These are phyloP conservation scores for Scheffersomyces stipitis DNA, from an alignment of 805 yeast genomes.

Conservation along the genomic window DNA sequence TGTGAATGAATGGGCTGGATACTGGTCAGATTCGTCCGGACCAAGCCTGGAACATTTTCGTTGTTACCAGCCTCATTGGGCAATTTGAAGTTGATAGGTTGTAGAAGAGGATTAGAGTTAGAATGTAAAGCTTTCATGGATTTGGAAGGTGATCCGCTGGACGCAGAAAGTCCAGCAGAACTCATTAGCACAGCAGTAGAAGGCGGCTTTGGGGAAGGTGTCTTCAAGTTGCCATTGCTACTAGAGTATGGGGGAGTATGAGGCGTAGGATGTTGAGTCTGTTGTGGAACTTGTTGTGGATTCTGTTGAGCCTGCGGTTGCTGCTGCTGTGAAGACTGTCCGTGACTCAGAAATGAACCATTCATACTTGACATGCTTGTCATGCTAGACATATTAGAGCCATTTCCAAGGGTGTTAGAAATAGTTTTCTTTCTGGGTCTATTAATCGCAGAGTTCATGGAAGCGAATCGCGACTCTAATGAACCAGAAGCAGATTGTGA, in stretches of 20 bases:
- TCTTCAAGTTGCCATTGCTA: constrained; percentile 25
- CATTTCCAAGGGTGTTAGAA: constrained; percentile 31
- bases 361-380: constrained; percentile 9
- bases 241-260: constrained; percentile 45
- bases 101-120: constrained; percentile 47
- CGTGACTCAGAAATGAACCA: neutral
- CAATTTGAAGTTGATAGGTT: constrained; percentile 52
- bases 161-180: constrained; percentile 11
- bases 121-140: constrained; percentile 53
- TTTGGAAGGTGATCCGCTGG: constrained; percentile 38
- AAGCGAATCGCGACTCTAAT: constrained; percentile 27
- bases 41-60: no score
- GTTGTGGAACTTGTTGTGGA: neutral
- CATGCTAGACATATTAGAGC: neutral
- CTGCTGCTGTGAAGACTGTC: constrained; percentile 5
- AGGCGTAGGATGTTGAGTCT: constrained; percentile 28
- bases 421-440: constrained; percentile 41
- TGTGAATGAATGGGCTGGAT: neutral
- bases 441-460: constrained; percentile 8
- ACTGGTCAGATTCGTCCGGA: neutral
- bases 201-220: constrained; percentile 39
- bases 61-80: constrained; percentile 1
- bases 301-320: constrained; percentile 1
- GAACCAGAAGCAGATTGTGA: constrained; percentile 45
- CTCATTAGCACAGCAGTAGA: constrained; percentile 18